A percentile compares a stretch with the other conserved stretches of the same genome.
These are phyloP conservation scores for Nepenthes mirabilis DNA, from an alignment of 148 eudicot species.

Conservation along the genomic window DNA sequence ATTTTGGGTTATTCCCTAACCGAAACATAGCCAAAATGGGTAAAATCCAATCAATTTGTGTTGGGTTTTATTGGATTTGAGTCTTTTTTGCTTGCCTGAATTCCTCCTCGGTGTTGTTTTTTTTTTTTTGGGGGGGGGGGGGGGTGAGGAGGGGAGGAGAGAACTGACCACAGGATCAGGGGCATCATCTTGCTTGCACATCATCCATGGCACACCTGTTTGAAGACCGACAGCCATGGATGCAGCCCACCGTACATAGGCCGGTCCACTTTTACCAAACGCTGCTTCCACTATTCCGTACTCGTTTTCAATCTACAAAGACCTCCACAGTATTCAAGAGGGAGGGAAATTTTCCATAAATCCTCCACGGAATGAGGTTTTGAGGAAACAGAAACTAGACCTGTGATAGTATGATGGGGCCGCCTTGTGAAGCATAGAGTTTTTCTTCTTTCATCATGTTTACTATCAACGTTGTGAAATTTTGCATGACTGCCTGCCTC, in stretches of 20 bases:
- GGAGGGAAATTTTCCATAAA: neutral
- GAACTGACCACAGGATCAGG: constrained; percentile 48
- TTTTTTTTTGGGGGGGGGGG: too few species aligned
- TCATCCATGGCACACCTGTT: constrained; percentile 51
- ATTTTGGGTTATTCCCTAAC: too few species aligned
- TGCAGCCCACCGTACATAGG: constrained; percentile 46
- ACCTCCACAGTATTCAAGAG: neutral
- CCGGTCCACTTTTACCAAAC: constrained; percentile 21
- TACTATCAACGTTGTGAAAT: constrained; percentile 33
- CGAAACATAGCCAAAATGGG: too few species aligned
- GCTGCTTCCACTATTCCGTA: constrained; percentile 39
- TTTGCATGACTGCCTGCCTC: constrained; percentile 35
- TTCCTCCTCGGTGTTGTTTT: too few species aligned
- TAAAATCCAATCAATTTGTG: too few species aligned
- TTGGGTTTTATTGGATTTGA: too few species aligned
- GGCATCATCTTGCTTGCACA: constrained; percentile 55
- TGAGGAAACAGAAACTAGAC: constrained; percentile 11
- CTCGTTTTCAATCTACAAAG: constrained; percentile 42
- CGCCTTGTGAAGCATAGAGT: constrained; percentile 52
- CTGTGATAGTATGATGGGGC: constrained; percentile 51
- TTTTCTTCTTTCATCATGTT: constrained; percentile 37
- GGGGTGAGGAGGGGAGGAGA: neutral
- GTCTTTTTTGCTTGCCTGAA: too few species aligned
- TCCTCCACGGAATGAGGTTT: too few species aligned
- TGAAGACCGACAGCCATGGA: constrained; percentile 35